Percentiles rank a stretch among this genome's conserved stretches.
phyloP scores from a whole-genome alignment of 768 basidiomycete species.

The Lyophyllum semitale region DNA sequence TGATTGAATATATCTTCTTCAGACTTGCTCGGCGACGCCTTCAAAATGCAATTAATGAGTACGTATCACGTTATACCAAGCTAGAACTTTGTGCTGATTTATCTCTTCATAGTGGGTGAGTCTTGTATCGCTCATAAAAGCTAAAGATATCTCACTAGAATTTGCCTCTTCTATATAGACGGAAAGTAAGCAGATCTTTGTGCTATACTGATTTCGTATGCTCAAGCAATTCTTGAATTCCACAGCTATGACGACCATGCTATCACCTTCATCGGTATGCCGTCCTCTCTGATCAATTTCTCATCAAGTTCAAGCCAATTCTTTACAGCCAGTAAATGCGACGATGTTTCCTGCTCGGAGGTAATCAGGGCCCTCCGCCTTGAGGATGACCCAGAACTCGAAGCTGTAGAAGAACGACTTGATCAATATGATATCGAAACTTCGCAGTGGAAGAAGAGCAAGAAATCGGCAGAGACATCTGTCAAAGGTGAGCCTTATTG shows the following conservation, averaged over 20 bases:
- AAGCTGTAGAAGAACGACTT: slow-evolving; percentile 51
- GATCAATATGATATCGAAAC: slow-evolving; percentile 33
- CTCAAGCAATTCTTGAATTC: slow-evolving; percentile 1
- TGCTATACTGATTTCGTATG: neutral
- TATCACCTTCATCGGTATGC: slow-evolving; percentile 62
- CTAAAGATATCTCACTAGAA: neutral
- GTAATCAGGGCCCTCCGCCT: slow-evolving; percentile 52
- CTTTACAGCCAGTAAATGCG: slow-evolving; percentile 56
- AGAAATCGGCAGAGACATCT: slow-evolving; percentile 36
- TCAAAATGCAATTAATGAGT: slow-evolving; percentile 66
- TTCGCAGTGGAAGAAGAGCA: slow-evolving; percentile 41
- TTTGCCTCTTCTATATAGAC: slow-evolving; percentile 32
- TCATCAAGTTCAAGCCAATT: neutral
- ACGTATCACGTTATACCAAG: slow-evolving; percentile 17
- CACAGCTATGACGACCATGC: slow-evolving; percentile 56
- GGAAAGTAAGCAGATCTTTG: slow-evolving; percentile 47
- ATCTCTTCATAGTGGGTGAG: slow-evolving; percentile 42
- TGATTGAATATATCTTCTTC: neutral
- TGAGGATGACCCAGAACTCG: slow-evolving; percentile 53
- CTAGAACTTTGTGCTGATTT: slow-evolving; percentile 3
- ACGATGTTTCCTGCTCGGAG: slow-evolving; percentile 64
- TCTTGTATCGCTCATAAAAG: neutral
- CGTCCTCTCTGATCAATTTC: neutral
- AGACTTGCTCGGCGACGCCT: slow-evolving; percentile 68
- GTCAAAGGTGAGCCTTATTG: slow-evolving; percentile 40